Evolutionary conservation across 495 filamentous ascomycete genomes (phyloP), one percentile per base, ranked within the genome.

Genomic region (Penicillium longicatenatum): DNA sequence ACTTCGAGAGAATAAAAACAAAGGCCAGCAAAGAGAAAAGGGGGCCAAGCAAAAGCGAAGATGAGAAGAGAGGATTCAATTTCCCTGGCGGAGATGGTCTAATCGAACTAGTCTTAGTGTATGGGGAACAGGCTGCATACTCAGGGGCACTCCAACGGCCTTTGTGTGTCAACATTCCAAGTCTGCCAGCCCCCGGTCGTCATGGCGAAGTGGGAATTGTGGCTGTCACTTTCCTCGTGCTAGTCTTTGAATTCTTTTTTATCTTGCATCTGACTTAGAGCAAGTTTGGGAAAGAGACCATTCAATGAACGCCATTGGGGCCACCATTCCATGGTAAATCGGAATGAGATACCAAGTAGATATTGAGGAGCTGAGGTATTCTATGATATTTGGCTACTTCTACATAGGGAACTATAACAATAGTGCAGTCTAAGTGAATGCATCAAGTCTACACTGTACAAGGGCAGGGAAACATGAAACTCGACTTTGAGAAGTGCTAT

Each of bases 101-200:
- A 59, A 63, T 68, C 68, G 52, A 61, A 64, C 61, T 66, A 55
- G 63, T 67, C 45, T 52, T 54, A 62, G 63, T 62, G 56, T 46
- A 59, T 48, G 56, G 50, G 50, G 55, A 49, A 44, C 46, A 19
- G 17, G 29, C 55, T 61, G 59, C 62, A 67, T 61, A 53, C 63
- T 67, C 64, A 69, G 66, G 66, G 64, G 66, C 60, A 42, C 39
- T 45, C 39, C 59, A 55, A 55, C 44, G 65, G 50, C 56, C 35
- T 52, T 39, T 45, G 33, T 39, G 31, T 51, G 9, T 50, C 37
- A 17, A 49, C 59, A 45, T 49, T 65, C 62, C 57, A 54, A 57
- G 50, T 42, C 22, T 41, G 14, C 56, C 56, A 54, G 50, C 56
- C 56, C 43, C 52, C 58, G 52, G 30, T 47, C 29, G 47, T 55